These are phyloP conservation scores for Ilex aquifolium DNA, from an alignment of 257 asterid genomes.

Conservation along the genomic window DNA sequence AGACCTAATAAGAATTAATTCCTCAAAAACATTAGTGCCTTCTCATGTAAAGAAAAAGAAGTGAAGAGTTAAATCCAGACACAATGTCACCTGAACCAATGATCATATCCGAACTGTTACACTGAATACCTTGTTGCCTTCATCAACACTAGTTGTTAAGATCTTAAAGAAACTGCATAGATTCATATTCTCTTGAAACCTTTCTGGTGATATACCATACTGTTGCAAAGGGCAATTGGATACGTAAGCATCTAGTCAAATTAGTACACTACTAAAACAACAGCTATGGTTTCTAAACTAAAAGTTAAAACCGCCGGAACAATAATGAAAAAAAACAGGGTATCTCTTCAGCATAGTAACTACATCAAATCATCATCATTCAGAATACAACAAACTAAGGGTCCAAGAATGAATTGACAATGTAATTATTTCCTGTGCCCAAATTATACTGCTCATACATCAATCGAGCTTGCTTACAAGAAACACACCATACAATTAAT, in stretches of 20 bases:
- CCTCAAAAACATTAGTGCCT: background rate
- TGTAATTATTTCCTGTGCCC: too few relatives aligned
- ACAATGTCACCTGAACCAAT: background rate
- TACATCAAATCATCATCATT: too few relatives aligned
- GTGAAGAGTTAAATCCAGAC: background rate
- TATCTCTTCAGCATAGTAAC: too few relatives aligned
- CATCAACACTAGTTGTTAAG: conserved; percentile 70
- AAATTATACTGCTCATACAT: too few relatives aligned
- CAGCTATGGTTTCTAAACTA: background rate
- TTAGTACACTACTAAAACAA: background rate
- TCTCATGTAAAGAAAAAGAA: background rate
- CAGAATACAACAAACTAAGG: too few relatives aligned
- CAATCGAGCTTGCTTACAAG: too few relatives aligned
- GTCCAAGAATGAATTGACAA: too few relatives aligned
- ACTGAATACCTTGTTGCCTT: conserved; percentile 47
- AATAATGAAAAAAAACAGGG: too few relatives aligned
- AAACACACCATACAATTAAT: too few relatives aligned
- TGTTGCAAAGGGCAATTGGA: conserved; percentile 28
- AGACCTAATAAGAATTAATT: conserved; percentile 42
- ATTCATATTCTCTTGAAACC: conserved; percentile 33
- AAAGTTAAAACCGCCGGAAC: too few relatives aligned
- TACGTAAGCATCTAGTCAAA: background rate
- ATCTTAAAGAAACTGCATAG: conserved; percentile 62
- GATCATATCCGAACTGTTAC: background rate
- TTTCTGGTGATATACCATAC: conserved; percentile 89